These are phyloP conservation scores for Cordia subcordata DNA, from an alignment of 257 asterid species.

Conservation along the genomic window DNA sequence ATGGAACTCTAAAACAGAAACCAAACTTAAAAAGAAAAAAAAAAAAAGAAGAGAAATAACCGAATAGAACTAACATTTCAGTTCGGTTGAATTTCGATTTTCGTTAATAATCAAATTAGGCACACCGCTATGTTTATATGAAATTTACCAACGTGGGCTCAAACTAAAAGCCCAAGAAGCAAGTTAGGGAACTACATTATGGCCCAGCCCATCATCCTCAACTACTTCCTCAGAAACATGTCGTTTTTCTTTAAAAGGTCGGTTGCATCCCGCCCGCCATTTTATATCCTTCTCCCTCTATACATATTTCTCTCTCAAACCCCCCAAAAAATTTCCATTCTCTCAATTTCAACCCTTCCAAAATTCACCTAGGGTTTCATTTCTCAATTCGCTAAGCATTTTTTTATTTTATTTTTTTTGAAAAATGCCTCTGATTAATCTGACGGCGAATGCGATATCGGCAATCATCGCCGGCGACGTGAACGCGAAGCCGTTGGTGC, in stretches of 20 bases:
- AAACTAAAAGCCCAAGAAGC: no score
- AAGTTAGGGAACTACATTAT: background rate
- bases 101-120: no score
- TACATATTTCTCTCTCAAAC: background rate
- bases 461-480: conserved; percentile 76
- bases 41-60: no score
- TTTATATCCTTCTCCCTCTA: no score
- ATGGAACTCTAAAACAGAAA: no score
- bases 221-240: background rate
- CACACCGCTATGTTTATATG: no score
- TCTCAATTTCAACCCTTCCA: background rate
- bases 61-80: no score
- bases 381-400: background rate
- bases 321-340: background rate
- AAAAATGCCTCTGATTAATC: conserved; percentile 54
- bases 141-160: no score
- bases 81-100: no score
- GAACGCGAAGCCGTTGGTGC: conserved; percentile 88
- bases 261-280: background rate
- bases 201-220: background rate
- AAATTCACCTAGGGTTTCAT: conserved; percentile 4
- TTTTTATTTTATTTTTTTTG: no score
- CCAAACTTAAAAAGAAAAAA: no score
- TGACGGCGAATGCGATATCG: conserved; percentile 69
- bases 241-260: background rate